These are phyloP conservation scores for Wickerhamiella vanderwaltii DNA, from an alignment of 805 yeast genomes.

Conservation along the genomic window DNA sequence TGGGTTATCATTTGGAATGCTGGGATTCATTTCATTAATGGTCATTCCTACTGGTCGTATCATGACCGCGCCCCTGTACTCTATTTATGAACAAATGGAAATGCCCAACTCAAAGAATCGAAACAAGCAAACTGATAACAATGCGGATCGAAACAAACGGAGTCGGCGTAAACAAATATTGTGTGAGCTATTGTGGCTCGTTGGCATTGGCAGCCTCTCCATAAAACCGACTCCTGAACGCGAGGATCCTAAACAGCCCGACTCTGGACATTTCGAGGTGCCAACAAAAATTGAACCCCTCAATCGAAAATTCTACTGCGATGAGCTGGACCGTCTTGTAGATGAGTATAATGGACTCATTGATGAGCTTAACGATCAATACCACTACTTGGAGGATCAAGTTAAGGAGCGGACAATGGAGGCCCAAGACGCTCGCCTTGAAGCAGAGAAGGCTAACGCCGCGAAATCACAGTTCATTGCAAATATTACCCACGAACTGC, in stretches of 20 bases:
- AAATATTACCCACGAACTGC: constrained; percentile 83
- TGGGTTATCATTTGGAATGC: constrained; percentile 18
- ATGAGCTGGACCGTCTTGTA: constrained; percentile 78
- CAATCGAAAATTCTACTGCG: constrained; percentile 27
- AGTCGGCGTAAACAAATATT: not conserved
- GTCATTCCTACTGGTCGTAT: constrained; percentile 16
- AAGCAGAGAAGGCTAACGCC: constrained; percentile 65
- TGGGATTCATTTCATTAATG: constrained; percentile 14
- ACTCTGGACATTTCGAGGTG: constrained; percentile 12
- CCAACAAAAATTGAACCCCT: constrained; percentile 19
- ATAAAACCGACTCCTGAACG: not conserved
- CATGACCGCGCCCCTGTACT: constrained; percentile 16
- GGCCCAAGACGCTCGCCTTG: constrained; percentile 41
- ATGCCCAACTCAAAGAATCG: not conserved
- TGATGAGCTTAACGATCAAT: constrained; percentile 73
- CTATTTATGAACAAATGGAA: constrained; percentile 19
- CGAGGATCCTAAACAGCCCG: not conserved
- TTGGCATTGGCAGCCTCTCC: constrained; percentile 1
- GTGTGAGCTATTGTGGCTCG: not conserved
- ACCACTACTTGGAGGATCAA: constrained; percentile 73
- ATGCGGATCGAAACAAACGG: not conserved
- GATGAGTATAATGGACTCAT: constrained; percentile 89
- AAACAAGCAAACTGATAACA: not conserved
- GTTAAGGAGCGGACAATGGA: constrained; percentile 79
- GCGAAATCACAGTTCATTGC: constrained; percentile 90